phyloP scores from a whole-genome alignment of 129 eudicot species.

The Artemisia argyi region DNA sequence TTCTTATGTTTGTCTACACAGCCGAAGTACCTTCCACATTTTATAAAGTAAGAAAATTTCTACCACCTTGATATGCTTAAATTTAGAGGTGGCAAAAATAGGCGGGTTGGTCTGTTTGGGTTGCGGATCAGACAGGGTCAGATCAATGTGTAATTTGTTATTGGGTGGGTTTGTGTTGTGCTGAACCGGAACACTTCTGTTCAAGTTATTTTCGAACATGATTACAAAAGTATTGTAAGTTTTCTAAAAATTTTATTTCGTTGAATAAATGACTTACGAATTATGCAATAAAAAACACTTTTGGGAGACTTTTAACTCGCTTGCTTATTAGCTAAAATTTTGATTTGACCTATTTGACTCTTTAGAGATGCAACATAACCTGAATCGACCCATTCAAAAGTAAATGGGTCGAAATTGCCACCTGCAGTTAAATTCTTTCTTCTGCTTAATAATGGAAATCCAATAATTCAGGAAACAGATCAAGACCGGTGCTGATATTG shows the following conservation, averaged over 20 bases:
- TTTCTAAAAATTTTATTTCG: neutral
- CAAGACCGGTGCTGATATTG: slow-evolving; percentile 81
- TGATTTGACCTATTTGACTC: neutral
- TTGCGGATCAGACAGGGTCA: neutral
- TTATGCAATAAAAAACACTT: neutral
- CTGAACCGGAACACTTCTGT: neutral
- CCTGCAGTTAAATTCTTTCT: neutral
- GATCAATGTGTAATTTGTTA: neutral
- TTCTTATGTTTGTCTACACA: slow-evolving; percentile 26
- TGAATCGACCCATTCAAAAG: neutral
- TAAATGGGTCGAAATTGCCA: neutral
- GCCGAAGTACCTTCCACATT: slow-evolving; percentile 85
- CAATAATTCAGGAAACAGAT: slow-evolving; percentile 59
- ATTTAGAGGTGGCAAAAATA: slow-evolving; percentile 13
- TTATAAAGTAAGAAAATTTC: slow-evolving; percentile 63
- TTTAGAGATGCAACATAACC: neutral
- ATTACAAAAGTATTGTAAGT: neutral
- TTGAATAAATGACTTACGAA: neutral
- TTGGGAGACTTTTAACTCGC: neutral
- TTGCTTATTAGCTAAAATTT: neutral
- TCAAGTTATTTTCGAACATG: neutral
- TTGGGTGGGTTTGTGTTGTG: neutral
- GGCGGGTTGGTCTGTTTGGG: neutral
- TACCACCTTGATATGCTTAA: slow-evolving; percentile 8
- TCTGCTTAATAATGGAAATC: slow-evolving; percentile 5